Conservation (phyloP, 2,329 filamentous ascomycete genomes). For the Cladosporium halotolerans region DNA sequence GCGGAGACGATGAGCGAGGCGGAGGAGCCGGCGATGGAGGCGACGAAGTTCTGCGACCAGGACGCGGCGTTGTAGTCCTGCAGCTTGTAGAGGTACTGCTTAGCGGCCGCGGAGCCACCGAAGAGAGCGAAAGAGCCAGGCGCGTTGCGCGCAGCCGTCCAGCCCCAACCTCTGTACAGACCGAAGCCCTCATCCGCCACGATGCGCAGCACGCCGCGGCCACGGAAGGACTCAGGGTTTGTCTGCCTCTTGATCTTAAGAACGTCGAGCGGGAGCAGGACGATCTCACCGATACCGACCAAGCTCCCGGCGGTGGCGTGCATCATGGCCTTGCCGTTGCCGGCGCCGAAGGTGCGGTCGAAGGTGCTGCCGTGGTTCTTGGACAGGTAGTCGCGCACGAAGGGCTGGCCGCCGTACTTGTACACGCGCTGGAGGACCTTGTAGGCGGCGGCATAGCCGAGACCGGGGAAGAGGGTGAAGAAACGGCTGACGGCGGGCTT, state of each 20-base stretch:
- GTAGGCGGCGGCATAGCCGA: slow-evolving; percentile 96
- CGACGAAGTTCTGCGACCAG: slow-evolving; percentile 96
- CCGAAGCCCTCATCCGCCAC: slow-evolving; percentile 91
- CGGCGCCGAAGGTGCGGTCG: slow-evolving; percentile 85
- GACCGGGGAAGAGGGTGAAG: slow-evolving; percentile 89
- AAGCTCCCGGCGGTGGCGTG: slow-evolving; percentile 91
- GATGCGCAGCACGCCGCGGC: slow-evolving; percentile 83
- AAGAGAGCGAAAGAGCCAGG: slow-evolving; percentile 98
- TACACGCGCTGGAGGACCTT: slow-evolving; percentile 97
- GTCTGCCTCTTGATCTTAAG: slow-evolving; percentile 99
- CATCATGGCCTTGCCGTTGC: slow-evolving; percentile 97
- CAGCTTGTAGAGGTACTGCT: slow-evolving; percentile 88
- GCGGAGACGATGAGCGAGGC: slow-evolving; percentile 95
- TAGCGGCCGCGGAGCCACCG: slow-evolving; percentile 92
- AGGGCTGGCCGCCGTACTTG: slow-evolving; percentile 97
- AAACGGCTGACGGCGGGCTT: slow-evolving; percentile 72
- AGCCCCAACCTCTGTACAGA: slow-evolving; percentile 91
- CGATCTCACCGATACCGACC: slow-evolving; percentile 95
- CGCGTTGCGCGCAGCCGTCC: slow-evolving; percentile 95
- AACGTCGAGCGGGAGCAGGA: slow-evolving; percentile 89
- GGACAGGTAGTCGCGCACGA: slow-evolving; percentile 82
- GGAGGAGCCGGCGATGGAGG: slow-evolving; percentile 89
- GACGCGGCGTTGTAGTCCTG: slow-evolving; percentile 90
- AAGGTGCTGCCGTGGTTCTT: slow-evolving; percentile 76
- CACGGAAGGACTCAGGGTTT: slow-evolving; percentile 95